Percentiles rank a stretch among this genome's conserved stretches.
phyloP scores from a whole-genome alignment of 768 basidiomycete genomes.

The Vararia minispora region DNA sequence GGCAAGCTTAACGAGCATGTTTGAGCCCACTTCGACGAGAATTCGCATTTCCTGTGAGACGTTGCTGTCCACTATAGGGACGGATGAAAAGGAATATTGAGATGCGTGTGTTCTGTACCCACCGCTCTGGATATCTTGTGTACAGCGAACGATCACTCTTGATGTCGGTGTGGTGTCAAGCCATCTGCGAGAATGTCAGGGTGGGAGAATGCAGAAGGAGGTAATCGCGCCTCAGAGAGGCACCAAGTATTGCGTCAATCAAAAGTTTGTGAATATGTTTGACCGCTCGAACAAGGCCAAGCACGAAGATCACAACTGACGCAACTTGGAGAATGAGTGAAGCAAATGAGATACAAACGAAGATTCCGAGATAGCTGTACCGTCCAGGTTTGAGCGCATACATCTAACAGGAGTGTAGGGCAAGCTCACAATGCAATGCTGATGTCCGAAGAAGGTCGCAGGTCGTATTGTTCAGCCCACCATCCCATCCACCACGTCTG shows the following conservation, averaged over 20 bases:
- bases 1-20: slow-evolving; percentile 22
- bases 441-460: slow-evolving; percentile 18
- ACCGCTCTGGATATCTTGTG: slow-evolving; percentile 24
- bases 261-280: slow-evolving; percentile 22
- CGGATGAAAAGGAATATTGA: not conserved
- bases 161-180: slow-evolving; percentile 24
- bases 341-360: slow-evolving; percentile 12
- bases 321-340: slow-evolving; percentile 14
- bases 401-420: not conserved
- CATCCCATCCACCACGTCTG: slow-evolving; percentile 26
- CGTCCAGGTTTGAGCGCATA: too few relatives aligned
- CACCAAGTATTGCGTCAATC: slow-evolving; percentile 19
- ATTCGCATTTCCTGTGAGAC: slow-evolving; percentile 1
- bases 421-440: slow-evolving; percentile 20
- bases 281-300: slow-evolving; percentile 22
- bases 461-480: slow-evolving; percentile 25
- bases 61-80: slow-evolving; percentile 10
- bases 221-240: slow-evolving; percentile 19
- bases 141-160: slow-evolving; percentile 22
- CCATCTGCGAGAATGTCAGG: slow-evolving; percentile 18
- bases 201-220: too few relatives aligned
- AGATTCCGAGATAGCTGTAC: slow-evolving; percentile 20
- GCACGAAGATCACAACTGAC: slow-evolving; percentile 16
- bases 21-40: slow-evolving; percentile 18
- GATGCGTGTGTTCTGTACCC: slow-evolving; percentile 18